phyloP scores from a whole-genome alignment of 345 rosid genomes.

The Lepidium africanum region DNA sequence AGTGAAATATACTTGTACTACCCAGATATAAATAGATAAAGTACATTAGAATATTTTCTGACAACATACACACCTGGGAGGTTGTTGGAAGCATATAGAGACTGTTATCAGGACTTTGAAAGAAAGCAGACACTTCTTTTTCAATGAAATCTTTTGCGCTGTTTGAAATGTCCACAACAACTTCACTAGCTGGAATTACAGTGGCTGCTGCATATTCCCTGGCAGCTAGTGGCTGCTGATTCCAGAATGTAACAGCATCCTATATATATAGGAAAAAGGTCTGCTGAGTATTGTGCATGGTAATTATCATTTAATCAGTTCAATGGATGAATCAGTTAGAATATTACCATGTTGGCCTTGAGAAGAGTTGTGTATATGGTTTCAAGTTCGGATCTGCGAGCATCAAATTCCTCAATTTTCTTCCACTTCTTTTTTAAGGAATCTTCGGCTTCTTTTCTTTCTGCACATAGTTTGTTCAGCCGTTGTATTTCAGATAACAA shows the following conservation, averaged over 20 bases:
- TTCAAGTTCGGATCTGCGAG: constrained; percentile 91
- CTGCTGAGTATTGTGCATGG: neutral
- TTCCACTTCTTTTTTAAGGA: constrained; percentile 84
- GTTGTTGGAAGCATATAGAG: constrained; percentile 92
- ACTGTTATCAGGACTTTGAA: constrained; percentile 74
- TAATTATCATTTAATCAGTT: neutral
- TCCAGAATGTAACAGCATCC: constrained; percentile 88
- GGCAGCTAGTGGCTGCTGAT: constrained; percentile 80
- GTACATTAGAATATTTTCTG: neutral
- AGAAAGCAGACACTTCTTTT: constrained; percentile 80
- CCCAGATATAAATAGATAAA: neutral
- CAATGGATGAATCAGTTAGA: neutral
- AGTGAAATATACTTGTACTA: neutral
- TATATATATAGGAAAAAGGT: constrained; percentile 20
- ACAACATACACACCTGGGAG: constrained; percentile 60
- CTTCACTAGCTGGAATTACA: constrained; percentile 70
- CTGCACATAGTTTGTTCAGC: constrained; percentile 72
- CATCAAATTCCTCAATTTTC: constrained; percentile 89
- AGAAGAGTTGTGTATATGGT: constrained; percentile 70
- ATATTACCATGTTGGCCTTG: constrained; percentile 74
- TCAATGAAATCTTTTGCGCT: constrained; percentile 72
- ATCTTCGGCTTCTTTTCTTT: constrained; percentile 93
- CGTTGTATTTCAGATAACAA: constrained; percentile 77
- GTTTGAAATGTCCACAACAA: constrained; percentile 65
- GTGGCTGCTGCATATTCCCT: constrained; percentile 82